Percentiles rank a stretch among this genome's conserved stretches.
Evolutionary conservation across 306 rosid genomes (phyloP).

Genomic region (Citrullus colocynthis): DNA sequence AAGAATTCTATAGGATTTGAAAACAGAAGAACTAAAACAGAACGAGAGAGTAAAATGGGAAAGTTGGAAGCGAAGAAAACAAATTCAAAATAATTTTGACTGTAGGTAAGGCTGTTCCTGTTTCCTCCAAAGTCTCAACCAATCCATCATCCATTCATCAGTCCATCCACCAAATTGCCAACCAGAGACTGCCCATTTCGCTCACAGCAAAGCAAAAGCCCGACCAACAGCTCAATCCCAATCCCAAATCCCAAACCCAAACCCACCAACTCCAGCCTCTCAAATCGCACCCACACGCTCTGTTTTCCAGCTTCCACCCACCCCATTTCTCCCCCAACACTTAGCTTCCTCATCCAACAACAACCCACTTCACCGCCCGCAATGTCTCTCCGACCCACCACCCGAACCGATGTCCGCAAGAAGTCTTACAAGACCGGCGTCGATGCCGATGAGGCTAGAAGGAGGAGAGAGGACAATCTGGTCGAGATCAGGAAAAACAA

Average conservation of each 20-base stretch:
- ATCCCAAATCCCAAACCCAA: not conserved
- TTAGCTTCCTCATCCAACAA: not conserved
- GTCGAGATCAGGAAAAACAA: constrained; percentile 60
- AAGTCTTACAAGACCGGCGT: constrained; percentile 53
- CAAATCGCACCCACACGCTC: not conserved
- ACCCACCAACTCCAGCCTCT: not conserved
- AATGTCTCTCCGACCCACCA: constrained; percentile 56
- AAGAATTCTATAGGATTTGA: not conserved
- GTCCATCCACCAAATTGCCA: constrained; percentile 2
- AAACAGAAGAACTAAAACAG: not conserved
- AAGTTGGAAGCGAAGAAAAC: not conserved
- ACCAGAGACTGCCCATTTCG: not conserved
- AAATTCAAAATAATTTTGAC: not conserved
- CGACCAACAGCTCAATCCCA: not conserved
- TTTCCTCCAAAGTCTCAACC: constrained; percentile 4
- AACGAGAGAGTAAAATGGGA: not conserved
- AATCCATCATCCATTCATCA: not conserved
- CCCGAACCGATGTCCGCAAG: constrained; percentile 41
- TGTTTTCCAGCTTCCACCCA: not conserved
- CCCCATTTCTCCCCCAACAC: not conserved
- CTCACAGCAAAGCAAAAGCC: not conserved
- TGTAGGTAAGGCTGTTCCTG: not conserved
- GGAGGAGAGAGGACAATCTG: constrained; percentile 50
- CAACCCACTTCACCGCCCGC: not conserved
- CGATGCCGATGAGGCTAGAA: constrained; percentile 47